These are phyloP conservation scores for Xylona heveae DNA, from an alignment of 495 filamentous ascomycete species.

Conservation along the genomic window DNA sequence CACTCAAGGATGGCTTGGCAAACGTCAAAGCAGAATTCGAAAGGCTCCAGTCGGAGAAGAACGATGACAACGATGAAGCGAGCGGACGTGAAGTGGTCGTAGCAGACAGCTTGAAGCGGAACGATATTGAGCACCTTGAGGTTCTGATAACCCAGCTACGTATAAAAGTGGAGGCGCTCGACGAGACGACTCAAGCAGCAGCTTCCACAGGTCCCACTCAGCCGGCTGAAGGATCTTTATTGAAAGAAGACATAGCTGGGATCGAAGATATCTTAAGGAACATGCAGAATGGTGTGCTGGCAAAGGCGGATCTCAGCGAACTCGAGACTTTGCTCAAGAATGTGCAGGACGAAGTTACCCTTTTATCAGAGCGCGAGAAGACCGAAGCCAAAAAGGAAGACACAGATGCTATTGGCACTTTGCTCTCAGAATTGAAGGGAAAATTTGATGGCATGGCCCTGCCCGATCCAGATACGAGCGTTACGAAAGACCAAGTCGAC, in stretches of 20 bases:
- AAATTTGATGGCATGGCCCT: conserved; percentile 59
- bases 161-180: conserved; percentile 64
- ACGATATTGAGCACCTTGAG: conserved; percentile 69
- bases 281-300: conserved; percentile 32
- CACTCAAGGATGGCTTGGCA: conserved; percentile 57
- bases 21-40: conserved; percentile 58
- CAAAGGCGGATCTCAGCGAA: conserved; percentile 16
- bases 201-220: too few species aligned
- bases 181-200: too few species aligned
- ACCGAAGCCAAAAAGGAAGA: conserved; percentile 43
- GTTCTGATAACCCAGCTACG: conserved; percentile 59
- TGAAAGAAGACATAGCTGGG: conserved; percentile 10
- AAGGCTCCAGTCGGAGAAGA: conserved; percentile 30
- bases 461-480: conserved; percentile 31
- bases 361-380: background rate
- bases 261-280: conserved; percentile 15
- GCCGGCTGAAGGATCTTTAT: conserved; percentile 8
- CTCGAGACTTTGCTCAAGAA: too few species aligned
- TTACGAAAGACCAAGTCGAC: conserved; percentile 58
- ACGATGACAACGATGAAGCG: conserved; percentile 19
- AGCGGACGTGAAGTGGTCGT: conserved; percentile 34
- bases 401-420: conserved; percentile 68
- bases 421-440: conserved; percentile 66
- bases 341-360: background rate
- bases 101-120: conserved; percentile 29